Percentiles rank a stretch among this genome's conserved stretches.
phyloP scores from a whole-genome alignment of 768 basidiomycete genomes.

The Trametes cingulata region DNA sequence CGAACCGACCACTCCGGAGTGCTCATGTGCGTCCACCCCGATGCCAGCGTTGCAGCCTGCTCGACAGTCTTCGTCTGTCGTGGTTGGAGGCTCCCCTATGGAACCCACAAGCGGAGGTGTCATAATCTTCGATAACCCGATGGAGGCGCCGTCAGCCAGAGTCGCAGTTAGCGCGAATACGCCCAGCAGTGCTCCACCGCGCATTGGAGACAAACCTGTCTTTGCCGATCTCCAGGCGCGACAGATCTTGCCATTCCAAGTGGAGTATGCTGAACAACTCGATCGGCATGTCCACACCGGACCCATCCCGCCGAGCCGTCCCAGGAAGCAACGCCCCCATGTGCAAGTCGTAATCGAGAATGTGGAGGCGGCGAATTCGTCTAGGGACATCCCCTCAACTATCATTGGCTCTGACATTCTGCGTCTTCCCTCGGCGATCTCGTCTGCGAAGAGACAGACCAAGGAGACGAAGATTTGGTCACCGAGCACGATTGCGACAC shows the following conservation, averaged over 20 bases:
- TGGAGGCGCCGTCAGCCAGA: not conserved
- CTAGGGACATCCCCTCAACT: constrained; percentile 9
- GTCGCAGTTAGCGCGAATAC: not conserved
- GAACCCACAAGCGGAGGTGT: not conserved
- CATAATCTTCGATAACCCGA: constrained; percentile 2
- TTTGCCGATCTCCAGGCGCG: constrained; percentile 9
- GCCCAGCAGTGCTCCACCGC: constrained; percentile 25
- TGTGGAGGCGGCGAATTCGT: not conserved
- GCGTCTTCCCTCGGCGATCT: constrained; percentile 14
- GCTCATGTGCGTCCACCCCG: not conserved
- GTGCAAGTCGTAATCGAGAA: constrained; percentile 16
- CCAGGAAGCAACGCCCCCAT: constrained; percentile 12
- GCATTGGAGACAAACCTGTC: constrained; percentile 8
- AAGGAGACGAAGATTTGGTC: constrained; percentile 15
- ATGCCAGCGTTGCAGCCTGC: not conserved
- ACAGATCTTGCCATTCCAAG: constrained; percentile 29
- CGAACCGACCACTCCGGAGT: not conserved
- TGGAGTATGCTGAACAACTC: constrained; percentile 22
- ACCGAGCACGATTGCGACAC: constrained; percentile 9
- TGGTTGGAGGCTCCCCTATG: not conserved
- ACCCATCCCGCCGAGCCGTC: constrained; percentile 6
- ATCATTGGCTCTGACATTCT: constrained; percentile 36
- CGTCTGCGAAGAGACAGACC: not conserved
- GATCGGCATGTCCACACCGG: constrained; percentile 22
- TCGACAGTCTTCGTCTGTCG: not conserved